A percentile compares a stretch with the other conserved stretches of the same genome.
phyloP scores from a whole-genome alignment of 345 rosid genomes.

The Schrenkiella parvula region DNA sequence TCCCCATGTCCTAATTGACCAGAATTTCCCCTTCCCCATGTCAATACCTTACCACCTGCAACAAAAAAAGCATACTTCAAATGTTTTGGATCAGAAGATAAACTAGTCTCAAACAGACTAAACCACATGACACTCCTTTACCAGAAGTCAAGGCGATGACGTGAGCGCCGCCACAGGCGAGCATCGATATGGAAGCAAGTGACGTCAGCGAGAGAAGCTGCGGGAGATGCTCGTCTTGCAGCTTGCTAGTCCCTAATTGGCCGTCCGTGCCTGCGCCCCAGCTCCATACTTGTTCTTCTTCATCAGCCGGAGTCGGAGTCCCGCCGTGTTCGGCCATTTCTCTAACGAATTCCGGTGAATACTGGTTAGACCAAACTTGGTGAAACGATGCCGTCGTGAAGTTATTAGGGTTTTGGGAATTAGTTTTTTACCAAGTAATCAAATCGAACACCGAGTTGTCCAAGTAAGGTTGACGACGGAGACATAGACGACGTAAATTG shows the following conservation, averaged over 20 bases:
- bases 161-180: conserved; percentile 95
- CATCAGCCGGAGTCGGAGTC: neutral
- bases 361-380: too few relatives aligned
- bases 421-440: neutral
- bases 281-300: conserved; percentile 58
- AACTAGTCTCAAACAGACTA: neutral
- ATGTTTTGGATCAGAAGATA: neutral
- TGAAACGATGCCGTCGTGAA: neutral
- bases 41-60: conserved; percentile 61
- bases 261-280: conserved; percentile 99
- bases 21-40: conserved; percentile 94
- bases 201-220: conserved; percentile 56
- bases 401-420: neutral
- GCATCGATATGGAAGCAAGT: conserved; percentile 49
- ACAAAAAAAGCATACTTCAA: neutral
- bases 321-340: neutral
- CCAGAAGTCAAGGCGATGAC: conserved; percentile 68
- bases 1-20: conserved; percentile 94
- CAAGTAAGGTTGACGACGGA: neutral
- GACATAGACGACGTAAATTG: too few relatives aligned
- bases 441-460: neutral
- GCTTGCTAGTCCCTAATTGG: conserved; percentile 68
- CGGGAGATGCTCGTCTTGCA: conserved; percentile 73
- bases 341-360: too few relatives aligned
- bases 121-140: conserved; percentile 15